A percentile compares a stretch with the other conserved stretches of the same genome.
phyloP scores from a whole-genome alignment of 2,329 filamentous ascomycete genomes.

The Pyricularia pennisetigena region DNA sequence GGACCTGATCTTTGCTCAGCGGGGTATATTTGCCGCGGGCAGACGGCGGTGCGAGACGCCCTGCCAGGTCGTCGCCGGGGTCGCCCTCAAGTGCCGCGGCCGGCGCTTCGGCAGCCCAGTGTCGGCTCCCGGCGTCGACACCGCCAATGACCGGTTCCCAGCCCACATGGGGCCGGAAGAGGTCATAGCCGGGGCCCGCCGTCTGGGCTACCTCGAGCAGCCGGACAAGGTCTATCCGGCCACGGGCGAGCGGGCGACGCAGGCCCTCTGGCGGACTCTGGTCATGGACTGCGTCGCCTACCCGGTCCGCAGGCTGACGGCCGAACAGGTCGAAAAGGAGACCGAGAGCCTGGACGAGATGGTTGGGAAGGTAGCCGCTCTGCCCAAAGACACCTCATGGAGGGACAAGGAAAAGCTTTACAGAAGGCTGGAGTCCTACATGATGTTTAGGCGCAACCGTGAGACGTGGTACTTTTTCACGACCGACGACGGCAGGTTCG shows the following conservation, averaged over 20 bases:
- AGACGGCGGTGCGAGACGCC: neutral
- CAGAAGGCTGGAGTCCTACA: neutral
- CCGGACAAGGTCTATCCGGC: neutral
- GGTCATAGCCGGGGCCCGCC: neutral
- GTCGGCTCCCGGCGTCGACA: neutral
- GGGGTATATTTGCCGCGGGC: neutral
- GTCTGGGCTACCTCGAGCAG: neutral
- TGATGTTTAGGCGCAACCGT: neutral
- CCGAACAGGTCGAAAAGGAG: neutral
- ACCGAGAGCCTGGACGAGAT: neutral
- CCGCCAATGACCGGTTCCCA: neutral
- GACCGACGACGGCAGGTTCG: neutral
- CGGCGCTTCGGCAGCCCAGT: neutral
- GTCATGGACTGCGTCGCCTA: neutral
- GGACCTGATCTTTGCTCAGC: neutral
- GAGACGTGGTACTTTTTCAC: neutral
- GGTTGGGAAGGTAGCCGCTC: neutral
- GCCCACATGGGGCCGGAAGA: neutral
- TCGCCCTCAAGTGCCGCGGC: neutral
- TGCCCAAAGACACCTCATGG: neutral
- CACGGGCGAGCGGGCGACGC: neutral
- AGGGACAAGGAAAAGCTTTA: neutral
- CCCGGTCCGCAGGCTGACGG: neutral
- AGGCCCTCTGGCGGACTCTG: neutral
- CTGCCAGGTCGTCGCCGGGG: neutral